Conservation (phyloP, 192 early-diverging fungal species). For the Podila clonocystis region DNA sequence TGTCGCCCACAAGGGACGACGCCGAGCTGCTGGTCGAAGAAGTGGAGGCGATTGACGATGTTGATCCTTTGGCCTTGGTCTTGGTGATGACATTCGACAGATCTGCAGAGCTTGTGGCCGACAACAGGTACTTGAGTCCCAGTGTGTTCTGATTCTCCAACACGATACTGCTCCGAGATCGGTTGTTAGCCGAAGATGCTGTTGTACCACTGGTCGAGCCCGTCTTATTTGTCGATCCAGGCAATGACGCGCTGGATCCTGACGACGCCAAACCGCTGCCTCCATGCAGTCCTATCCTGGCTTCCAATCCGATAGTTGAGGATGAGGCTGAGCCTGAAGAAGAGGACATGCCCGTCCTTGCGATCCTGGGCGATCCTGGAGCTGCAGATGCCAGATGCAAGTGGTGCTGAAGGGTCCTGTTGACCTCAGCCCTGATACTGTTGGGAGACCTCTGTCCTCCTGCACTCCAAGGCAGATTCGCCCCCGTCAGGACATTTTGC, state of each 20-base stretch:
- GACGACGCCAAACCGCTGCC: not conserved
- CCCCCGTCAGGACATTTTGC: constrained; percentile 25
- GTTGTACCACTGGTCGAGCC: not conserved
- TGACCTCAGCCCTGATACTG: constrained; percentile 1
- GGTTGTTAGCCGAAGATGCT: constrained; percentile 4
- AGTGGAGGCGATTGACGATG: not conserved
- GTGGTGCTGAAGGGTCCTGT: constrained; percentile 1
- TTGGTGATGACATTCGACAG: constrained; percentile 45
- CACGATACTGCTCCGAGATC: not conserved
- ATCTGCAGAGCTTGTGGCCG: constrained; percentile 39
- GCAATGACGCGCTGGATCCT: constrained; percentile 4
- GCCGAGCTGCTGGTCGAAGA: not conserved
- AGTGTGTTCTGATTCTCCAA: constrained; percentile 18
- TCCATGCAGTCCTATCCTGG: not conserved
- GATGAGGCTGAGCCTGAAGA: not conserved
- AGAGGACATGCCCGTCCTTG: not conserved
- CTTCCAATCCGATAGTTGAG: not conserved
- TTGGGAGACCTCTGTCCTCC: not conserved
- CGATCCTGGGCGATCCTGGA: not conserved
- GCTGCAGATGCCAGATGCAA: not conserved
- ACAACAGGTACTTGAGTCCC: constrained; percentile 39
- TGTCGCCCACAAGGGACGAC: not conserved
- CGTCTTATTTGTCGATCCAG: not conserved
- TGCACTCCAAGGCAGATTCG: constrained; percentile 14
- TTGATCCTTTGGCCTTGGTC: constrained; percentile 14